Conservation (phyloP, 768 basidiomycete species). For the Suillus fuscotomentosus region DNA sequence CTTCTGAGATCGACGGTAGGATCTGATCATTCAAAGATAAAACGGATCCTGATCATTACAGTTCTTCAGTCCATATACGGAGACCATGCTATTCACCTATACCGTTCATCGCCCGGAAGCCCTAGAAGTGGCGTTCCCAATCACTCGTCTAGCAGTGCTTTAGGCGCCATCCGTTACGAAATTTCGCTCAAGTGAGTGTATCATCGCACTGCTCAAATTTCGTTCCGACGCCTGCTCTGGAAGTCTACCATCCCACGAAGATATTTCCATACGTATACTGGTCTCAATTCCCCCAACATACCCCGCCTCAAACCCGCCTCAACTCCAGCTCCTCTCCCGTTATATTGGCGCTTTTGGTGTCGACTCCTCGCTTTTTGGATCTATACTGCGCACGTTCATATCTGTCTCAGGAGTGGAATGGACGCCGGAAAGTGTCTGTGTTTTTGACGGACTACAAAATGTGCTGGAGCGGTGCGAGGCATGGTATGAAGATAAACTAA, state of each 20-base stretch:
- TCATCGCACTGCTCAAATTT: not conserved
- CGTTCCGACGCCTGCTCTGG: not conserved
- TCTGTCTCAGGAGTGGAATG: slow-evolving; percentile 78
- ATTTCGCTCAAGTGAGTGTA: slow-evolving; percentile 58
- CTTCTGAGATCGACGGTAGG: slow-evolving; percentile 47
- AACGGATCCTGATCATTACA: slow-evolving; percentile 24
- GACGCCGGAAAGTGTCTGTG: slow-evolving; percentile 68
- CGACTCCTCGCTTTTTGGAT: slow-evolving; percentile 71
- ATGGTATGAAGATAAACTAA: slow-evolving; percentile 75
- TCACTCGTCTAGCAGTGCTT: slow-evolving; percentile 12
- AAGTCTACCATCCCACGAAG: slow-evolving; percentile 56
- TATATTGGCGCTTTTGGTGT: slow-evolving; percentile 82
- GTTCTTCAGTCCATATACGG: slow-evolving; percentile 87
- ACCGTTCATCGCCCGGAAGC: slow-evolving; percentile 38
- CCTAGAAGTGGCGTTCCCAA: slow-evolving; percentile 13
- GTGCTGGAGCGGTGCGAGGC: slow-evolving; percentile 60
- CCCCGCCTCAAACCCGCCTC: slow-evolving; percentile 68
- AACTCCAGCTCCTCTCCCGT: slow-evolving; percentile 80
- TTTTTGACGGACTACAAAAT: slow-evolving; percentile 84
- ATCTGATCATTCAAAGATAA: slow-evolving; percentile 1
- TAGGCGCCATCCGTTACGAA: slow-evolving; percentile 59
- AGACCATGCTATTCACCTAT: slow-evolving; percentile 59
- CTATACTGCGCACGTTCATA: slow-evolving; percentile 77
- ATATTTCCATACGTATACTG: slow-evolving; percentile 49
- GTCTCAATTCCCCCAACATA: slow-evolving; percentile 62